phyloP scores from a whole-genome alignment of 352 stramenopile species.

The Phytophthora pisi region DNA sequence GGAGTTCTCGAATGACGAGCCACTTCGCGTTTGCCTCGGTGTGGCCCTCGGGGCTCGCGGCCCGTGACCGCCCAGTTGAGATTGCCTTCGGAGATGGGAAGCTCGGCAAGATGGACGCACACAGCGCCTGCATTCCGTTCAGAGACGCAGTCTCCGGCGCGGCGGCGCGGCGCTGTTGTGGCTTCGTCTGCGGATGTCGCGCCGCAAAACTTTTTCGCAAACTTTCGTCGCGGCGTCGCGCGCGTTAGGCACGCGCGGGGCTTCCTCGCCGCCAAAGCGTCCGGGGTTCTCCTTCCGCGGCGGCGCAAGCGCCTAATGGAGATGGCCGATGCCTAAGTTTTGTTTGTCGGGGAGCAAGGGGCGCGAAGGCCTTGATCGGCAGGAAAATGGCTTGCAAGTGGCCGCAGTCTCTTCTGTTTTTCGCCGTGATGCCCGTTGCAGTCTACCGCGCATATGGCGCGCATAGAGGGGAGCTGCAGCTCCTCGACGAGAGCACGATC shows the following conservation, averaged over 20 bases:
- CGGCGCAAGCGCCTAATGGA: not conserved
- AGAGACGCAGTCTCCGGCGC: conserved; percentile 8
- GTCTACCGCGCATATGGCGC: conserved; percentile 16
- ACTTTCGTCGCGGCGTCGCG: conserved; percentile 23
- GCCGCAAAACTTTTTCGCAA: conserved; percentile 15
- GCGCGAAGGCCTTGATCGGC: not conserved
- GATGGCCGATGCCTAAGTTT: conserved; percentile 7
- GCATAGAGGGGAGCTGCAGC: conserved; percentile 17
- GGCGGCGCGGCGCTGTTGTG: conserved; percentile 17
- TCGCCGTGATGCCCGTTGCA: conserved; percentile 24
- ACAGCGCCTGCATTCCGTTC: conserved; percentile 7
- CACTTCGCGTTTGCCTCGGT: conserved; percentile 8
- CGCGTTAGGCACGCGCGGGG: conserved; percentile 4
- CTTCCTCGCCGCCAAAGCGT: conserved; percentile 8
- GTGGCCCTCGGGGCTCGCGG: conserved; percentile 6
- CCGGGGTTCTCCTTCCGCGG: not conserved
- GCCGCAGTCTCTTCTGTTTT: conserved; percentile 16
- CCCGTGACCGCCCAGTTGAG: conserved; percentile 10
- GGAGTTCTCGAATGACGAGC: conserved; percentile 24
- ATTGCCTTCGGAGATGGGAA: conserved; percentile 26
- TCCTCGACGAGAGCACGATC: conserved; percentile 12
- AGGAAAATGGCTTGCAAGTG: conserved; percentile 8
- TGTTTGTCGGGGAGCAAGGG: not conserved
- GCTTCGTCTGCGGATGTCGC: conserved; percentile 13
- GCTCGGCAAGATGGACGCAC: conserved; percentile 13